Base-by-base conservation (phyloP, 257 asterid genomes). In the Jasminum sambac region DNA sequence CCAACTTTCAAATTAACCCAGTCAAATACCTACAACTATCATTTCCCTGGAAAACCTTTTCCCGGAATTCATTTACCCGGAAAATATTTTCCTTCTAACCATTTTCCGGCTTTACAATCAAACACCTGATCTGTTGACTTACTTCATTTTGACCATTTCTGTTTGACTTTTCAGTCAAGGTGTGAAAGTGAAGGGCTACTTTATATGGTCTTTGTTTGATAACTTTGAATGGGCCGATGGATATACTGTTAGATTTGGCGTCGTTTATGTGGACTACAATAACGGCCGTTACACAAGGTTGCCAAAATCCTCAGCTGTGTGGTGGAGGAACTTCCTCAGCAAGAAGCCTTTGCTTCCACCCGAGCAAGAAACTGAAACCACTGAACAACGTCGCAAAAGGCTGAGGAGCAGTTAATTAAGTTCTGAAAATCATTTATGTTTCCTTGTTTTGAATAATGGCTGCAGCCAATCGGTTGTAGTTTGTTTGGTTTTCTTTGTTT, bases 141-240 rank as follows among this genome's bases (percentile, higher is more conserved):
- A 30, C 36, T 30, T 30, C 24, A 30, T 30, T 30, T 30, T 30
- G 1, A 30, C 36, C 1, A 30, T 19, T 38, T 64, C 7, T 6
- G 11, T 48, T 36, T 17, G 9, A 0, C 8, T 55, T 71, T 64
- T 74, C 74, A 75, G 81, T 6, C 72, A 74, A 66, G 44, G 55
- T 1, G 83, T 77, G 66, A 72, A 81, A 6, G 80, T 85, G 2
- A 72, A 75, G 68, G 94, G 91, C 0, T 87, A 78, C 77, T 87
- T 87, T 42, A 79, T 72, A 11, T 87, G 89, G 89, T 50, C 94
- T 8, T 82, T 82, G 64, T 63, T 86, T 23, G 89, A 85, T 72
- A 85, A 78, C 14, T 85, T 65, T 34, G 90, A 86, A 75, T 79
- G 88, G 88, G 39, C 6, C 2, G 66, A 61, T 0, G 90, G 90